Conservation (phyloP, 805 yeast species). For the Isabelozyma gotoi region DNA sequence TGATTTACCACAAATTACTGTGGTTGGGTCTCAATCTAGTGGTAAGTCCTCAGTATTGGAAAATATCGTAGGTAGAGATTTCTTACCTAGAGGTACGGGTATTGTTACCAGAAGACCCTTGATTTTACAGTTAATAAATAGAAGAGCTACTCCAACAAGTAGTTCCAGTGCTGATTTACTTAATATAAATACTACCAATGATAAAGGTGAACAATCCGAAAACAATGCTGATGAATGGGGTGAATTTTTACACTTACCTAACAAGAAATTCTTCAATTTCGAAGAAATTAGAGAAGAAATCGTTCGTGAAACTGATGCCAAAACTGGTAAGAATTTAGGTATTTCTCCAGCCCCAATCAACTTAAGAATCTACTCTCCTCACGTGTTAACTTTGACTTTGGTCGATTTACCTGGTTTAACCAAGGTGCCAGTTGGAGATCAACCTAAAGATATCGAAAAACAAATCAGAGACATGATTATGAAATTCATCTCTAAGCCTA, state of each 20-base stretch:
- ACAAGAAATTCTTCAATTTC: slow-evolving; percentile 82
- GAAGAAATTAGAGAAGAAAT: slow-evolving; percentile 88
- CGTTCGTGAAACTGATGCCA: slow-evolving; percentile 85
- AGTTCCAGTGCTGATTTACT: slow-evolving; percentile 36
- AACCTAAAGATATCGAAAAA: slow-evolving; percentile 93
- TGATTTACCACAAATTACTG: slow-evolving; percentile 93
- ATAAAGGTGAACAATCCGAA: slow-evolving; percentile 54
- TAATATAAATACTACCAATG: slow-evolving; percentile 43
- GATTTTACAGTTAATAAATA: slow-evolving; percentile 76
- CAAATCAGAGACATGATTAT: slow-evolving; percentile 91
- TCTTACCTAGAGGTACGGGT: slow-evolving; percentile 90
- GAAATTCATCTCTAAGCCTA: slow-evolving; percentile 92
- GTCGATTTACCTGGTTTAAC: slow-evolving; percentile 98
- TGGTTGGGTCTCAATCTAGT: slow-evolving; percentile 87
- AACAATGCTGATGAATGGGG: slow-evolving; percentile 93
- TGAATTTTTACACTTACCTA: slow-evolving; percentile 91
- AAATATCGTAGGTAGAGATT: slow-evolving; percentile 88
- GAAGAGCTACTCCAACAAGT: slow-evolving; percentile 39
- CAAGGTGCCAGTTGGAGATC: slow-evolving; percentile 98
- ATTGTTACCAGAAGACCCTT: slow-evolving; percentile 89
- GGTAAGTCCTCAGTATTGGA: slow-evolving; percentile 90
- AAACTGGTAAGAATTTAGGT: slow-evolving; percentile 79
- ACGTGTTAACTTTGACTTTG: slow-evolving; percentile 87
- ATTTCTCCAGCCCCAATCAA: slow-evolving; percentile 92
- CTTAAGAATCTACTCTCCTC: slow-evolving; percentile 89